Evolutionary conservation across 768 basidiomycete species (phyloP).

Genomic region (Clitopilus passeckerianus): DNA sequence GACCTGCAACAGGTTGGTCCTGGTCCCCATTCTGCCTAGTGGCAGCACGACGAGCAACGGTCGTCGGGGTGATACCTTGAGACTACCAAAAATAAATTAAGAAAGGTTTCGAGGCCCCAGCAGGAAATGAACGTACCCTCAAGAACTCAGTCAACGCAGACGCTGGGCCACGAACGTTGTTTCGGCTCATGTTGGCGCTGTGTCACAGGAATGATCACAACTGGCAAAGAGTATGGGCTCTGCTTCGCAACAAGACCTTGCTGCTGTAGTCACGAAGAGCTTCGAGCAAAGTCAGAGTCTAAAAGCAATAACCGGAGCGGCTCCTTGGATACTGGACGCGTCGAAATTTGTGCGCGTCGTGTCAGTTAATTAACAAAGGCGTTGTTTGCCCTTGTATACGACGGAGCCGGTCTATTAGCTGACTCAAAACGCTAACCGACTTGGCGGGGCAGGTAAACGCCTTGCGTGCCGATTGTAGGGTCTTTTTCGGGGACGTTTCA

Average conservation of each 20-base stretch:
- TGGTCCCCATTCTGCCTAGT: constrained; percentile 5
- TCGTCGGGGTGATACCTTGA: constrained; percentile 42
- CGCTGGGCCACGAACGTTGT: constrained; percentile 75
- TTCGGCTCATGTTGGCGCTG: constrained; percentile 21
- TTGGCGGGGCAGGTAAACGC: too few species aligned
- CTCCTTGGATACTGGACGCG: neutral
- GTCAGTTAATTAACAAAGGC: constrained; percentile 10
- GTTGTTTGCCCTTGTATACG: constrained; percentile 7
- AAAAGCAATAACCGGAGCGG: neutral
- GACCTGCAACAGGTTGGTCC: constrained; percentile 39
- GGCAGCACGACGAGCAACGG: constrained; percentile 35
- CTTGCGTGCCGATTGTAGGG: too few species aligned
- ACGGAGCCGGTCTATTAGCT: neutral
- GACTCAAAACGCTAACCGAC: too few species aligned
- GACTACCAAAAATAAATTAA: constrained; percentile 22
- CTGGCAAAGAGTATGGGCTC: neutral
- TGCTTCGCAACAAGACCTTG: neutral
- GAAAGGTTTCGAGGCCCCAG: constrained; percentile 1
- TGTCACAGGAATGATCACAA: neutral
- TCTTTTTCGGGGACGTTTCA: too few species aligned
- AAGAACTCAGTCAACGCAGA: constrained; percentile 83
- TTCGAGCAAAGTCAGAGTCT: neutral
- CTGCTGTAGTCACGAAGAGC: neutral
- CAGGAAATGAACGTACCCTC: constrained; percentile 33
- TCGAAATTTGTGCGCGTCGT: neutral